Conservation (phyloP, 2,329 filamentous ascomycete genomes). For the Chaetomium olivaceum region DNA sequence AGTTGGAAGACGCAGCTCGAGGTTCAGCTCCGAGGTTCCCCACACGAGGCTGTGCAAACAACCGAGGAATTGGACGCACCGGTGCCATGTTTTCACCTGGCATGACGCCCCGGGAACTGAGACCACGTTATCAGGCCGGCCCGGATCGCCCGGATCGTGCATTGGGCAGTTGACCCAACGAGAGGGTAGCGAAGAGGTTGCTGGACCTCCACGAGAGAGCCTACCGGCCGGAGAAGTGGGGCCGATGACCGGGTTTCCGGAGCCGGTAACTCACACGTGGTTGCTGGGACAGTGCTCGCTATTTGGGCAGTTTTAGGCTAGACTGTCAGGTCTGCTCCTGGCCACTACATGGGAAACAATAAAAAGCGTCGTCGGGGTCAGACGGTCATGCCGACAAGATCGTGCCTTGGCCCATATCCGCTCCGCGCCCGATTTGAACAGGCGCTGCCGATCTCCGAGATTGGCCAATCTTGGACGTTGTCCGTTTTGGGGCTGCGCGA, state of each 20-base stretch:
- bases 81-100: neutral
- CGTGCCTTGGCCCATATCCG: constrained; percentile 1
- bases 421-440: neutral
- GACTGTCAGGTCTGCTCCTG: neutral
- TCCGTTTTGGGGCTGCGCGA: neutral
- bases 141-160: neutral
- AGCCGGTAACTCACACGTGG: neutral
- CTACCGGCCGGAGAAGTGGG: neutral
- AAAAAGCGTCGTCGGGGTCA: neutral
- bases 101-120: neutral
- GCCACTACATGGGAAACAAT: neutral
- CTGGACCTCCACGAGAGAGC: neutral
- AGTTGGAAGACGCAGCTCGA: neutral
- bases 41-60: neutral
- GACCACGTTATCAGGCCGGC: neutral
- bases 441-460: constrained; percentile 18
- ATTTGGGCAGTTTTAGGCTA: neutral
- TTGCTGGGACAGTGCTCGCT: neutral
- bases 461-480: constrained; percentile 18
- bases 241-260: neutral
- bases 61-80: neutral
- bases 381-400: constrained; percentile 13
- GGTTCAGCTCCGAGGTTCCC: neutral
- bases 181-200: neutral
- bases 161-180: neutral